A percentile compares a stretch with the other conserved stretches of the same genome.
Evolutionary conservation across 1,139 yeast genomes (phyloP).

Genomic region (Zhuliangozyma blackwelliae): DNA sequence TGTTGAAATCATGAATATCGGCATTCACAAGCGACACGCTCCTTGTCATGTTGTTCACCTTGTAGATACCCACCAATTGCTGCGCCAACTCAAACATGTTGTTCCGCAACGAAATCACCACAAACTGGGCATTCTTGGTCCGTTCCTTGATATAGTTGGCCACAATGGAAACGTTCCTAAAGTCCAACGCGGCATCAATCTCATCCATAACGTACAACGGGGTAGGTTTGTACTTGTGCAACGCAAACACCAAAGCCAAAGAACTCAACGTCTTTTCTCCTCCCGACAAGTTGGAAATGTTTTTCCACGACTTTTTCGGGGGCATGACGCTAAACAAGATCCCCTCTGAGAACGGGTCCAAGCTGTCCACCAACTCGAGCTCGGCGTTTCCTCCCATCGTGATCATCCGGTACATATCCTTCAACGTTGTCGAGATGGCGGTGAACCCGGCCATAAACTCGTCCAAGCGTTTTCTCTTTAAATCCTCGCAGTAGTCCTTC

Average conservation of each 20-base stretch:
- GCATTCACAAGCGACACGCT: constrained; percentile 74
- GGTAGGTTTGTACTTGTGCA: constrained; percentile 94
- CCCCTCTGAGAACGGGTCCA: constrained; percentile 98
- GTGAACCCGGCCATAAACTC: constrained; percentile 95
- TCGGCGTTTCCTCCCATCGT: constrained; percentile 99
- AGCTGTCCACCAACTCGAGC: constrained; percentile 87
- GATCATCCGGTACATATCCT: constrained; percentile 97
- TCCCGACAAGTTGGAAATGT: constrained; percentile 90
- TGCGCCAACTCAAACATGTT: constrained; percentile 97
- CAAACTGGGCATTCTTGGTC: constrained; percentile 93
- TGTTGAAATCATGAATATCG: constrained; percentile 23
- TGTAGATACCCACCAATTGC: constrained; percentile 92
- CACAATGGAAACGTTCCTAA: constrained; percentile 92
- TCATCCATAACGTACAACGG: constrained; percentile 99
- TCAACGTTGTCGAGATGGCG: constrained; percentile 78
- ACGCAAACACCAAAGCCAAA: constrained; percentile 91
- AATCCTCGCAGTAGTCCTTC: constrained; percentile 60
- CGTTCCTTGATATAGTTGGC: constrained; percentile 96
- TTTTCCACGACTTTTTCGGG: constrained; percentile 96
- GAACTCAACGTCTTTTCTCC: constrained; percentile 97
- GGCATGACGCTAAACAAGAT: constrained; percentile 98
- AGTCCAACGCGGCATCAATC: constrained; percentile 97
- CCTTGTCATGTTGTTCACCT: constrained; percentile 84
- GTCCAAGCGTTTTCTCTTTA: constrained; percentile 69
- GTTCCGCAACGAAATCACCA: constrained; percentile 90